Percentiles rank a stretch among this genome's conserved stretches.
phyloP scores from a whole-genome alignment of 176 grass and related monocot genomes.

The Urochloa ruziziensis region DNA sequence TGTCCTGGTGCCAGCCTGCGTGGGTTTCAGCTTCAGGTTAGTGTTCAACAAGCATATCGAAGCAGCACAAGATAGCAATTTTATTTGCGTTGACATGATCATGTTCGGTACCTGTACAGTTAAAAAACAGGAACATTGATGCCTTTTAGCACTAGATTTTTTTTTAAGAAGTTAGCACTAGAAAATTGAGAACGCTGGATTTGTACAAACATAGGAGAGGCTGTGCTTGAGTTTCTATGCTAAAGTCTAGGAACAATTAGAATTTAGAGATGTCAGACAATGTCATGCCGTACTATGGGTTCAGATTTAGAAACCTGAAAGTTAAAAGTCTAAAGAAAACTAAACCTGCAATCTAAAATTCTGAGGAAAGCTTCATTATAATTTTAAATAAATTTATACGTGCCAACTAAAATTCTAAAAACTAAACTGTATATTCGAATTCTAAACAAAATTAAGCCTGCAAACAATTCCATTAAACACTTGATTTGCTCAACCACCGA shows the following conservation, averaged over 20 bases:
- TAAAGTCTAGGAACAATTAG: not conserved
- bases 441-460: not conserved
- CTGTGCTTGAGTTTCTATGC: not conserved
- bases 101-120: not conserved
- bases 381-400: not conserved
- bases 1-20: conserved; percentile 50
- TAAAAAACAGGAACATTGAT: not conserved
- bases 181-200: not conserved
- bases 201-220: not conserved
- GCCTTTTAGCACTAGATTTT: no score
- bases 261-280: not conserved
- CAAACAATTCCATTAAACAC: not conserved
- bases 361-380: not conserved
- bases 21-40: conserved; percentile 3
- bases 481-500: not conserved
- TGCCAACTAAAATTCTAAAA: not conserved
- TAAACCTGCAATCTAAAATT: not conserved
- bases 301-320: not conserved
- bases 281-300: not conserved
- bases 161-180: no score
- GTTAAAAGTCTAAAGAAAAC: not conserved
- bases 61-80: not conserved
- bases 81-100: not conserved
- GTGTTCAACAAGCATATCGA: conserved; percentile 2
- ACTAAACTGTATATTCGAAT: not conserved